Conservation (phyloP, 2,329 filamentous ascomycete species). For the Fusarium temperatum region DNA sequence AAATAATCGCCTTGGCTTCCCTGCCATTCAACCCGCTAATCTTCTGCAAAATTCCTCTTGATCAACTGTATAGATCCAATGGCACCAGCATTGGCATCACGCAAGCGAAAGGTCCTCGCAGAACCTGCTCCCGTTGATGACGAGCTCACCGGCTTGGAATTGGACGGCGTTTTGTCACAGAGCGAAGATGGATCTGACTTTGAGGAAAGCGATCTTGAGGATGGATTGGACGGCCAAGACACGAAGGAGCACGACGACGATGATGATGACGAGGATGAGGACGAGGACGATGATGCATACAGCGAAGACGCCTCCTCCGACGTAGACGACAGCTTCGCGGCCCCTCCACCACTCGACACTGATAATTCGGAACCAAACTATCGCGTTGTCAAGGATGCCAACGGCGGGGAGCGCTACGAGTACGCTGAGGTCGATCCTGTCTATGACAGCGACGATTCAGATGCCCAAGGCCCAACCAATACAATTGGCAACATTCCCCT, state of each 20-base stretch:
- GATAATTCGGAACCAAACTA: slow-evolving; percentile 58
- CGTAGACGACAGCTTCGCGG: slow-evolving; percentile 47
- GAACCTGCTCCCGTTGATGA: slow-evolving; percentile 26
- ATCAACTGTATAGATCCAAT: slow-evolving; percentile 18
- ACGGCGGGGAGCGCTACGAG: slow-evolving; percentile 88
- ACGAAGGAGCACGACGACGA: not conserved
- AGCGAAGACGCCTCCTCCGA: slow-evolving; percentile 45
- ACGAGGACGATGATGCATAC: slow-evolving; percentile 38
- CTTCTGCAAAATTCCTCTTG: not conserved
- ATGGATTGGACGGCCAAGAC: slow-evolving; percentile 46
- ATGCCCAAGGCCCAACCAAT: slow-evolving; percentile 80
- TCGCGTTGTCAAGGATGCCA: slow-evolving; percentile 78
- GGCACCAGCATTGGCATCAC: slow-evolving; percentile 33
- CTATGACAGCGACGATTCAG: slow-evolving; percentile 95
- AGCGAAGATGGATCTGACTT: slow-evolving; percentile 67
- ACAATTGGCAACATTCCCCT: slow-evolving; percentile 96
- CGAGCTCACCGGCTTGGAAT: slow-evolving; percentile 55
- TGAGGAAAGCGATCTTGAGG: slow-evolving; percentile 49
- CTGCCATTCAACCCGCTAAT: not conserved
- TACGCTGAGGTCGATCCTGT: slow-evolving; percentile 94
- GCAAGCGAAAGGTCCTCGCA: slow-evolving; percentile 38
- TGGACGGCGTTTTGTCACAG: slow-evolving; percentile 66
- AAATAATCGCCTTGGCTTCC: not conserved
- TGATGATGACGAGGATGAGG: slow-evolving; percentile 53
- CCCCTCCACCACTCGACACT: slow-evolving; percentile 46